A percentile compares a stretch with the other conserved stretches of the same genome.
Evolutionary conservation across 345 rosid genomes (phyloP).

Genomic region (Pseudoturritis turrita): DNA sequence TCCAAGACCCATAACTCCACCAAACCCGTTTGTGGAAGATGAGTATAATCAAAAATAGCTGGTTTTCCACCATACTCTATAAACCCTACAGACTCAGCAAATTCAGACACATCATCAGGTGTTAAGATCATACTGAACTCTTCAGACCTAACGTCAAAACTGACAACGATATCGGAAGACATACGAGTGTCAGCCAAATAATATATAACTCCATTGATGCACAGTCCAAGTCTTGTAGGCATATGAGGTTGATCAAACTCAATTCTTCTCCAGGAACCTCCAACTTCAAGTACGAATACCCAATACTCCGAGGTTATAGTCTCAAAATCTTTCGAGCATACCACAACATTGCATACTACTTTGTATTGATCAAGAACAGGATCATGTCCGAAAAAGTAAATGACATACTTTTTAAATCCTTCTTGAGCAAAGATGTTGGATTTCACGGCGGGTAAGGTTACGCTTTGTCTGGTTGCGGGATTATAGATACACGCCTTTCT

Average conservation of each 20-base stretch:
- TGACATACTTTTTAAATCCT: rapidly evolving
- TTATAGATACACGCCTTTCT: not conserved
- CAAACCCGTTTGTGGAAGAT: not conserved
- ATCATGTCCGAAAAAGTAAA: not conserved
- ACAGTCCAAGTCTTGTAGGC: not conserved
- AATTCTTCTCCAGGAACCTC: not conserved
- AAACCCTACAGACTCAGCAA: not conserved
- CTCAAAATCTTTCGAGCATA: rapidly evolving
- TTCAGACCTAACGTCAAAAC: constrained; percentile 8
- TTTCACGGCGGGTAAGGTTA: not conserved
- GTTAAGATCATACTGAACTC: not conserved
- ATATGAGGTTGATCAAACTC: not conserved
- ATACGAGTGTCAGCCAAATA: too few relatives aligned
- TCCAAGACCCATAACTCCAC: constrained; percentile 1
- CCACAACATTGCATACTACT: not conserved
- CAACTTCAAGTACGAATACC: not conserved
- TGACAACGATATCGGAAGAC: not conserved
- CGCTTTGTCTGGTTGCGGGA: constrained; percentile 1
- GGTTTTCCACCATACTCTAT: constrained; percentile 14
- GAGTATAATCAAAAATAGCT: not conserved
- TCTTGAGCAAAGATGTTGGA: not conserved
- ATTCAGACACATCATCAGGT: not conserved
- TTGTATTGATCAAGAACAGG: constrained; percentile 16
- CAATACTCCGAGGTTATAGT: not conserved
- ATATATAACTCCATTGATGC: not conserved